phyloP scores from a whole-genome alignment of 2,329 filamentous ascomycete species.

The Diaporthe sp. region DNA sequence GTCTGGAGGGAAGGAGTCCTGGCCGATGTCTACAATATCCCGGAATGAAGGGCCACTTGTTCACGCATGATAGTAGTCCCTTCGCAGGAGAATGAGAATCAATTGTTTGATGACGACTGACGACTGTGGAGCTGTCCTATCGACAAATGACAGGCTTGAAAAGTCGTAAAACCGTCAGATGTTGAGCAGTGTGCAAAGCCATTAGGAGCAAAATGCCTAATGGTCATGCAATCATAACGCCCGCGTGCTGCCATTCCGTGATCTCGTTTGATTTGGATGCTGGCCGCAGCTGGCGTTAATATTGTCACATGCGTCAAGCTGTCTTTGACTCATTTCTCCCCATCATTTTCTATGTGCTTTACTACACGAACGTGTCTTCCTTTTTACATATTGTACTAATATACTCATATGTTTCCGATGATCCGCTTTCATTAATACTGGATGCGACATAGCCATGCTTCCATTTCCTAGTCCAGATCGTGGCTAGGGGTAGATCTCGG shows the following conservation, averaged over 20 bases:
- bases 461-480: neutral
- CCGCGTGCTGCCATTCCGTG: neutral
- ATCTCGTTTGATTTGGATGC: neutral
- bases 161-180: too few species aligned
- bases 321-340: neutral
- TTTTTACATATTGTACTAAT: neutral
- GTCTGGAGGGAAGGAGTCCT: neutral
- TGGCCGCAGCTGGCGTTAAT: neutral
- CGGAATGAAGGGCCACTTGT: neutral
- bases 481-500: neutral
- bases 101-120: neutral
- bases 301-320: neutral
- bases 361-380: neutral
- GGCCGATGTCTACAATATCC: neutral
- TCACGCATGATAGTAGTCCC: neutral
- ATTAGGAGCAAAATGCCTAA: neutral
- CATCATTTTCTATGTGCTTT: too few species aligned
- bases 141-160: neutral
- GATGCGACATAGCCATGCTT: neutral
- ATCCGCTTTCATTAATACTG: neutral
- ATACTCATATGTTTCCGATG: neutral
- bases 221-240: neutral
- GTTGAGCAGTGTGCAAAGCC: neutral
- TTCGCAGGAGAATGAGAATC: neutral
- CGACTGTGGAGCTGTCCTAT: neutral